phyloP scores from a whole-genome alignment of 1,284 basidiomycete genomes.

The Rhodotorula mucilaginosa region DNA sequence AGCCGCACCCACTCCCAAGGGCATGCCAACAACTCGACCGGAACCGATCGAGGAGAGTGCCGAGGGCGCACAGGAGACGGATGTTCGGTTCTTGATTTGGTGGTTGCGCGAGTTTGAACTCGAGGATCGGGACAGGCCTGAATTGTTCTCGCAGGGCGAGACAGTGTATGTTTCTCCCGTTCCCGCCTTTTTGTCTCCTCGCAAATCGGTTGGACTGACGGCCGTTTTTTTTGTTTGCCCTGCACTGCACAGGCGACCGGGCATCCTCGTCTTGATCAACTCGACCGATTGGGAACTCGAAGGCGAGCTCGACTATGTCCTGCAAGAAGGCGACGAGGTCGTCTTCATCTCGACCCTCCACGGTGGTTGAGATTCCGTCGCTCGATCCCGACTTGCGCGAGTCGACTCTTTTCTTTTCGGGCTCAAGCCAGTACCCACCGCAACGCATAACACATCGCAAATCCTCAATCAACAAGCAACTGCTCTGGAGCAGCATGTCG shows the following conservation, averaged over 20 bases:
- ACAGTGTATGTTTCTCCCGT: conserved; percentile 66
- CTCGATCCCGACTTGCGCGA: background rate
- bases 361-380: conserved; percentile 58
- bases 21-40: background rate
- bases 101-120: conserved; percentile 76
- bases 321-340: conserved; percentile 80
- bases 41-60: conserved; percentile 41
- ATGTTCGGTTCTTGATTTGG: conserved; percentile 73
- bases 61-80: conserved; percentile 54
- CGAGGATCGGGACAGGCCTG: conserved; percentile 68
- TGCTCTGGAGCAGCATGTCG: no score
- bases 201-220: background rate
- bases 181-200: background rate
- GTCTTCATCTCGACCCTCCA: conserved; percentile 96
- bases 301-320: conserved; percentile 81
- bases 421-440: background rate
- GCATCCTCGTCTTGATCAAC: conserved; percentile 91
- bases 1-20: conserved; percentile 15
- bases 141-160: conserved; percentile 83
- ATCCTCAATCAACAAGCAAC: no score
- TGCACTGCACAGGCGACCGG: conserved; percentile 68
- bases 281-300: conserved; percentile 98
- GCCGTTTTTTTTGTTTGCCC: background rate
- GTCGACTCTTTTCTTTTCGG: no score
- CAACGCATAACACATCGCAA: background rate